phyloP scores from a whole-genome alignment of 345 rosid genomes.

The Diplotaxis tenuifolia region DNA sequence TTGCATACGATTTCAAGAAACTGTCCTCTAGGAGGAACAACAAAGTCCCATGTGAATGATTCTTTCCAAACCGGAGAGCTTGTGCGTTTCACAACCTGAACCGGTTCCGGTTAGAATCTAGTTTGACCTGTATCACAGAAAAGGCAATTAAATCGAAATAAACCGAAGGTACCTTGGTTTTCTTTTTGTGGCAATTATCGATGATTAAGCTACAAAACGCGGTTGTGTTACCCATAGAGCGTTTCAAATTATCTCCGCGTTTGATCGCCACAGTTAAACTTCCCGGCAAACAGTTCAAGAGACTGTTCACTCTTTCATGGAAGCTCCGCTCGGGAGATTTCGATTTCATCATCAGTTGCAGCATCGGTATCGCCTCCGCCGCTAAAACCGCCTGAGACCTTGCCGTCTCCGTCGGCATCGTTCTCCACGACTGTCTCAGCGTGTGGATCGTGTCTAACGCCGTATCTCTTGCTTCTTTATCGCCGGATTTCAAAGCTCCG shows the following conservation, averaged over 20 bases:
- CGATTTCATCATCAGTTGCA: constrained; percentile 75
- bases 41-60: constrained; percentile 90
- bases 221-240: constrained; percentile 52
- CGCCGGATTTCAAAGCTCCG: constrained; percentile 70
- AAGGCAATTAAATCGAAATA: not conserved
- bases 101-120: constrained; percentile 1
- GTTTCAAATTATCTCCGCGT: constrained; percentile 81
- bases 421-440: constrained; percentile 75
- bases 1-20: constrained; percentile 86
- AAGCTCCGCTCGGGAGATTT: constrained; percentile 56
- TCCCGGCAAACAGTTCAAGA: constrained; percentile 85
- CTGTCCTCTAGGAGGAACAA: constrained; percentile 80
- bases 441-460: constrained; percentile 79
- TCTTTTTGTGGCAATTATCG: constrained; percentile 68
- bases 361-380: constrained; percentile 72
- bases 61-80: constrained; percentile 86
- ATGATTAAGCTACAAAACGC: constrained; percentile 81
- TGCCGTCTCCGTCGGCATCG: constrained; percentile 69
- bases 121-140: not conserved
- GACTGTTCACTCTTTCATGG: constrained; percentile 71
- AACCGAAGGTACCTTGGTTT: constrained; percentile 64
- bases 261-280: constrained; percentile 70
- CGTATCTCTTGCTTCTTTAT: constrained; percentile 65
- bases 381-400: constrained; percentile 72
- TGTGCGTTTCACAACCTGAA: constrained; percentile 71